Conservation (phyloP, 140 eudicot genomes). For the Anethum foeniculum region DNA sequence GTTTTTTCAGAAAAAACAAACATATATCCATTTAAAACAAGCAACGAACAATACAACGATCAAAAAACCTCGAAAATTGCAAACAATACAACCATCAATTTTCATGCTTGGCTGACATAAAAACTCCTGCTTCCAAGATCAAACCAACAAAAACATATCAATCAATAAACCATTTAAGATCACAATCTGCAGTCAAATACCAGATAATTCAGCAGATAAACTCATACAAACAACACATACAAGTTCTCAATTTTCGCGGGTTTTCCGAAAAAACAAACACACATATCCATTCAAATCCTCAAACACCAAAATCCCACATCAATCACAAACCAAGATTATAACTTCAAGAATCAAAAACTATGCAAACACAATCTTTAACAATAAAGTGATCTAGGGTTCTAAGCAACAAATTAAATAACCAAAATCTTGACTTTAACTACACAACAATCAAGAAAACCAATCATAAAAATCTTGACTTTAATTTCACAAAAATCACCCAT, state of each 20-base stretch:
- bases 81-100: neutral
- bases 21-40: neutral
- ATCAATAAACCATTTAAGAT: neutral
- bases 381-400: constrained; percentile 5
- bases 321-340: neutral
- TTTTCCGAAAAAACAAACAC: neutral
- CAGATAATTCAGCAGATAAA: neutral
- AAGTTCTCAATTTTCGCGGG: neutral
- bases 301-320: neutral
- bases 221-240: too few relatives aligned
- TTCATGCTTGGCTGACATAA: too few relatives aligned
- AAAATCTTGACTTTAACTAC: neutral
- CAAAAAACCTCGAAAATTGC: neutral
- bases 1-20: neutral
- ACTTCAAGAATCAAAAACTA: neutral
- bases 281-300: neutral
- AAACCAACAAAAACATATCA: neutral
- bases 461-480: too few relatives aligned
- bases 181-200: neutral
- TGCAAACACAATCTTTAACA: neutral
- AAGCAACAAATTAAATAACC: neutral
- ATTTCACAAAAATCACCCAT: neutral
- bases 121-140: neutral
- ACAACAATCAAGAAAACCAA: neutral
- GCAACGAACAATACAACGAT: neutral